These are phyloP conservation scores for Geosmithia morbida DNA, from an alignment of 2,329 filamentous ascomycete genomes.

Conservation along the genomic window DNA sequence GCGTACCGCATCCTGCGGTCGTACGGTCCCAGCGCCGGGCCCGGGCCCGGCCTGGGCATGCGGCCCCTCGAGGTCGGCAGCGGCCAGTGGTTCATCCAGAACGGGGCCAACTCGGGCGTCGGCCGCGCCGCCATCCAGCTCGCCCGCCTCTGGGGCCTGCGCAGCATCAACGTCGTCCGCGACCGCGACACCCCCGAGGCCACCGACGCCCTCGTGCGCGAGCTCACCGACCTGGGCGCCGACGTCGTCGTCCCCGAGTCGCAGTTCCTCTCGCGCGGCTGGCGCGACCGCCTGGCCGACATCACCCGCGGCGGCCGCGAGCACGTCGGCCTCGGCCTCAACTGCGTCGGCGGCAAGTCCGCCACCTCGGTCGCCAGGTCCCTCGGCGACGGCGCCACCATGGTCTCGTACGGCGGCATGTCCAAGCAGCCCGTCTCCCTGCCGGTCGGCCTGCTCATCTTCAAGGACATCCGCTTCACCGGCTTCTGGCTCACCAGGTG, in stretches of 20 bases:
- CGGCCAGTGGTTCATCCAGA: slow-evolving; percentile 90
- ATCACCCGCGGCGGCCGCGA: slow-evolving; percentile 61
- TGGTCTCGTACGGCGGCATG: slow-evolving; percentile 97
- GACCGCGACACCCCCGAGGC: slow-evolving; percentile 50
- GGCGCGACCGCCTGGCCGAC: slow-evolving; percentile 44
- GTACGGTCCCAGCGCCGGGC: slow-evolving; percentile 38
- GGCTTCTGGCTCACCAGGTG: slow-evolving; percentile 94
- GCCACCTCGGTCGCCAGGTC: slow-evolving; percentile 66
- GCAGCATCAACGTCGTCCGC: slow-evolving; percentile 80
- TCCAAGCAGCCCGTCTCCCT: slow-evolving; percentile 70
- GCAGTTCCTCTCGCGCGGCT: slow-evolving; percentile 41
- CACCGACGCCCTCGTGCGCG: slow-evolving; percentile 42
- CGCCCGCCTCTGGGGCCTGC: slow-evolving; percentile 70
- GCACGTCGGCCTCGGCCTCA: slow-evolving; percentile 63
- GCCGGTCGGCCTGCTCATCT: slow-evolving; percentile 78
- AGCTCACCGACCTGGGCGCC: slow-evolving; percentile 39
- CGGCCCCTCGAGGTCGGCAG: slow-evolving; percentile 27
- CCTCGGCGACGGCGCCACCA: slow-evolving; percentile 51
- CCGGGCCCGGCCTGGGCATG: slow-evolving; percentile 30
- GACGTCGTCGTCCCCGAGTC: slow-evolving; percentile 41
- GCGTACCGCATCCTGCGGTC: slow-evolving; percentile 87
- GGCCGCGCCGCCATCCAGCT: slow-evolving; percentile 86
- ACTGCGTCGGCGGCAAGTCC: slow-evolving; percentile 85
- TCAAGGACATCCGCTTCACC: slow-evolving; percentile 77
- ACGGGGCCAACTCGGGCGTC: slow-evolving; percentile 89